phyloP scores from a whole-genome alignment of 441 rosid genomes.

The Biscutella laevigata region DNA sequence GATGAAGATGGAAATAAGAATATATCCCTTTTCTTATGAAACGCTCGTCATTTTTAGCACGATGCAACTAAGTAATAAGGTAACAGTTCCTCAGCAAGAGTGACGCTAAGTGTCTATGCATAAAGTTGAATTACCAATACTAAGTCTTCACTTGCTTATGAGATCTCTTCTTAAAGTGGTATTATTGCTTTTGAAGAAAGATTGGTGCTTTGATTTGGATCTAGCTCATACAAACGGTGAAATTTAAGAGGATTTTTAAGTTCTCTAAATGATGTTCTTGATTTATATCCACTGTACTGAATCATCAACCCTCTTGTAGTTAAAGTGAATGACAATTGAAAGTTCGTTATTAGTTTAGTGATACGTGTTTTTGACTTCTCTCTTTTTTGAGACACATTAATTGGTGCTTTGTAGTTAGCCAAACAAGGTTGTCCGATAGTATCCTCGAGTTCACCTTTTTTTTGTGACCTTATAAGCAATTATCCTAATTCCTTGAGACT shows the following conservation, averaged over 20 bases:
- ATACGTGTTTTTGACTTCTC: not conserved
- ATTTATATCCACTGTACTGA: not conserved
- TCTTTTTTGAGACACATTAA: not conserved
- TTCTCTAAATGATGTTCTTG: not conserved
- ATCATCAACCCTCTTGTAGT: not conserved
- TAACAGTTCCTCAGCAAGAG: not conserved
- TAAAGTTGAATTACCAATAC: not conserved
- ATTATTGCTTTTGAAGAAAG: conserved; percentile 1
- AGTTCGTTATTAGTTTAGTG: not conserved
- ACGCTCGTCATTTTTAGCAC: not conserved
- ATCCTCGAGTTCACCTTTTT: not conserved
- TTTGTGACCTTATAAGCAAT: not conserved
- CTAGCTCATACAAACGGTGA: not conserved
- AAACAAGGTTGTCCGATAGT: not conserved
- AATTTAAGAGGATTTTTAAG: not conserved
- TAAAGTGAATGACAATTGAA: not conserved
- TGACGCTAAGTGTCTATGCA: not conserved
- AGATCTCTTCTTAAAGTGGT: not conserved
- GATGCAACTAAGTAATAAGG: not conserved
- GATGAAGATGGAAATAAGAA: not conserved
- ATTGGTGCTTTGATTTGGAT: not conserved
- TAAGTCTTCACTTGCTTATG: not conserved
- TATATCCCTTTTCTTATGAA: not conserved
- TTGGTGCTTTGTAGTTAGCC: not conserved
- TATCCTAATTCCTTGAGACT: not conserved